Evolutionary conservation across 257 asterid genomes (phyloP), one percentile per base, ranked within the genome.

Genomic region (Fraxinus cuspidata): DNA sequence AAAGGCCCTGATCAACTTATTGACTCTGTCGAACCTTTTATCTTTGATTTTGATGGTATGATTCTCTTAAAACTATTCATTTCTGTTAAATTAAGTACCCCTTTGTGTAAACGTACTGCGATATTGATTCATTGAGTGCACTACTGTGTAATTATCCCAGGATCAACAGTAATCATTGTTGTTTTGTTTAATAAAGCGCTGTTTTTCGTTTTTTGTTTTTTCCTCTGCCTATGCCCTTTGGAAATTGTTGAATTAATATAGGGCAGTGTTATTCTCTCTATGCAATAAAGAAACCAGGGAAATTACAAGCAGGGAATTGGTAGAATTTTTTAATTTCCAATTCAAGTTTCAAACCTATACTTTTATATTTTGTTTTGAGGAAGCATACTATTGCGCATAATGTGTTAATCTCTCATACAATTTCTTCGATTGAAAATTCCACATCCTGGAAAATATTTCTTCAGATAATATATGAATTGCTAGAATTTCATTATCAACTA

Each of bases 41-140:
- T 96, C 70, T 96, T 96, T 75, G 99, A 93, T 81, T 96, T 97
- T 53, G 99, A 96, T 81, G 99, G 99, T 96, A 79, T 4, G 79
- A 68, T 12, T 42, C 49, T 53, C 47, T 70, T 35, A 0, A 7
- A 21, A 12, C 2, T 16, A 37, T 29, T 23, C 12, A 2, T 75
- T 74, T 10, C 19, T 25, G n/a, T 44, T 6, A 29, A 34, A 1
- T 47, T 13, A 29, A 42, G 16, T 21, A 0, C 35, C 70, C 2
- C 60, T 32, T 35, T 35, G 74, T 8, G 29, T 73, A 37, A 3
- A 0, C 6, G 68, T 63, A 10, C 5, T 63, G 69, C 12, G 19
- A 11, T 63, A 12, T 63, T 63, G 19, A 63, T 27, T 3, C 7
- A 27, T 12, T 63, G 35, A 25, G 15, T 63, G n/a, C 4, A 32